Evolutionary conservation across 1,284 basidiomycete species (phyloP).

Genomic region (Salmacisia buchloeana): DNA sequence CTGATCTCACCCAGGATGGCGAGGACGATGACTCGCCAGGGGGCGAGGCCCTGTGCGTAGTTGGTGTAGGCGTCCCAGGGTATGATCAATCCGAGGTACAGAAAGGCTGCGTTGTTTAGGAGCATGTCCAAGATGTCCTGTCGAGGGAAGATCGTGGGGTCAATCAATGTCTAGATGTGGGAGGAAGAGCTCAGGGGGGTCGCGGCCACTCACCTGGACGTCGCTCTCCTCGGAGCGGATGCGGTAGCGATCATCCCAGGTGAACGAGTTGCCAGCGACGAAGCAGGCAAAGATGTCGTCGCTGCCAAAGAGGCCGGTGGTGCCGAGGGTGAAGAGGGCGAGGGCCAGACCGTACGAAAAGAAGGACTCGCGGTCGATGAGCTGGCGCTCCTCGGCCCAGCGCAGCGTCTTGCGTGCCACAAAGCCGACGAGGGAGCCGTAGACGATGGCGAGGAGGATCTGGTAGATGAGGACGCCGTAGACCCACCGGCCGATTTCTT

Average conservation of each 20-base stretch:
- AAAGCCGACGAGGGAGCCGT: slow-evolving; percentile 51
- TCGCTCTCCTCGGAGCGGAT: slow-evolving; percentile 56
- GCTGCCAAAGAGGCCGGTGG: slow-evolving; percentile 52
- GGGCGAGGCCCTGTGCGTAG: slow-evolving; percentile 25
- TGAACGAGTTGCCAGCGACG: slow-evolving; percentile 51
- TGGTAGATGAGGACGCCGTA: slow-evolving; percentile 52
- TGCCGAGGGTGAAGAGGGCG: slow-evolving; percentile 52
- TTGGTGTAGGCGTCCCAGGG: slow-evolving; percentile 38
- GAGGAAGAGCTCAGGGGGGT: too few relatives aligned
- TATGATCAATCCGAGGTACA: slow-evolving; percentile 53
- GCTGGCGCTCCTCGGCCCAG: slow-evolving; percentile 45
- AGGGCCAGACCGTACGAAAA: slow-evolving; percentile 52
- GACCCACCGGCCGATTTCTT: slow-evolving; percentile 50
- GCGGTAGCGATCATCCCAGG: slow-evolving; percentile 54
- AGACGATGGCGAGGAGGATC: slow-evolving; percentile 47
- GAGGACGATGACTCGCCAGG: slow-evolving; percentile 45
- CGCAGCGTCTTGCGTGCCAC: slow-evolving; percentile 51
- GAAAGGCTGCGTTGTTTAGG: slow-evolving; percentile 54
- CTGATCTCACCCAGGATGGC: slow-evolving; percentile 19
- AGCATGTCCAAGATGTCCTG: slow-evolving; percentile 59
- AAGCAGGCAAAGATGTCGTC: slow-evolving; percentile 54
- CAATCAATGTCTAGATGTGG: not conserved
- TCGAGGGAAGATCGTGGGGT: not conserved
- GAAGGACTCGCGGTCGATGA: slow-evolving; percentile 52
- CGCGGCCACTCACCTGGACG: too few relatives aligned